Conservation (phyloP, 148 eudicot species). For the Rhododendron williamsianum region DNA sequence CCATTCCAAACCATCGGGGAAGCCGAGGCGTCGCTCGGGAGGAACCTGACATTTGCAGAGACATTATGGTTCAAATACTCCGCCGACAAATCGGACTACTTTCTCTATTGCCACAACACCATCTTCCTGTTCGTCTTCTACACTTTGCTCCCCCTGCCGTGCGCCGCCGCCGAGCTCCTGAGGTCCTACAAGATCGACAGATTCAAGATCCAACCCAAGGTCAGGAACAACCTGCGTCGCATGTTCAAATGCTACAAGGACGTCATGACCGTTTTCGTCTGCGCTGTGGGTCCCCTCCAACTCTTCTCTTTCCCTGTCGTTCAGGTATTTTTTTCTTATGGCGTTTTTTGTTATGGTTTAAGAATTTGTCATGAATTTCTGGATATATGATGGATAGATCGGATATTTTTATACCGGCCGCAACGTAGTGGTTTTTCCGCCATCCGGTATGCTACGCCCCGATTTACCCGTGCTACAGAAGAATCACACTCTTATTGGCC, state of each 20-base stretch:
- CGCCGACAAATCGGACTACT: constrained; percentile 52
- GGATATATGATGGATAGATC: background rate
- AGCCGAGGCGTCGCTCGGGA: constrained; percentile 46
- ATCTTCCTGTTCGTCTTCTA: constrained; percentile 53
- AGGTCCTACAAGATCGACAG: constrained; percentile 37
- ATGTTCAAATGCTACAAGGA: constrained; percentile 58
- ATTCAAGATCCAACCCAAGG: constrained; percentile 66
- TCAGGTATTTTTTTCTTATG: constrained; percentile 30
- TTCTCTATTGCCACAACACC: constrained; percentile 61
- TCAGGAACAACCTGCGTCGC: constrained; percentile 36
- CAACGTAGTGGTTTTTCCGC: too few species aligned
- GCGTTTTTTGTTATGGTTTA: background rate
- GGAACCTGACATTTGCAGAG: constrained; percentile 46
- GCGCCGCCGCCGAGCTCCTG: constrained; percentile 34
- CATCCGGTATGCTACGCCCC: too few species aligned
- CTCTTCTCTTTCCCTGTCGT: constrained; percentile 62
- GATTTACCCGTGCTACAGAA: too few species aligned
- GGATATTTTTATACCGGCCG: too few species aligned
- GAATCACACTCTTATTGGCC: too few species aligned
- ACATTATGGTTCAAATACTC: constrained; percentile 73
- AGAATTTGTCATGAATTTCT: background rate
- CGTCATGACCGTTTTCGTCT: constrained; percentile 41
- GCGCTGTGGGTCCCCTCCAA: constrained; percentile 66
- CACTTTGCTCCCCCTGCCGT: constrained; percentile 49
- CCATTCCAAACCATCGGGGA: constrained; percentile 43